Base-by-base conservation (phyloP, 441 rosid species). In the Sinapis alba region DNA sequence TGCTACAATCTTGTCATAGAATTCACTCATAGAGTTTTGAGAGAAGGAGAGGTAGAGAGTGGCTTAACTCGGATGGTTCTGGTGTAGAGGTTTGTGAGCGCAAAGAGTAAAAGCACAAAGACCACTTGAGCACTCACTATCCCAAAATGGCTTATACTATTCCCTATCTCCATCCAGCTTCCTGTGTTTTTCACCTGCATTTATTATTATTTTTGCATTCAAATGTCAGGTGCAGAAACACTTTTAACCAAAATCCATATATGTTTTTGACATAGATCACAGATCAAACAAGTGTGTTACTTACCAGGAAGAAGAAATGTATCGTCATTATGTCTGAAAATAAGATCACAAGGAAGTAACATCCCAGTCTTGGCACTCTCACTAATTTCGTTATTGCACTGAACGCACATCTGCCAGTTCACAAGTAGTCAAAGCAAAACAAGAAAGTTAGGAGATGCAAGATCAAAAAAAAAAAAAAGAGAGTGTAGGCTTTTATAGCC, bases 161-260 rank as follows among this genome's bases (percentile, higher is more conserved):
- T 92, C 34, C 99, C 98, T 2, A 95, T 95, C 57, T 95, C 99
- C 99, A 92, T 95, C 98, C 99, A 92, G 75, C 99, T 95, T 79
- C 97, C 98, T n/a, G 92, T 91, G 73, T 90, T 92, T 68, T 83
- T 81, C 45, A 95, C 98, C 99, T 95, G 89, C 28, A 7, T 43
- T 43, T 38, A 2, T 6, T 24, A 23, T 24, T 38, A n/a, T 23
- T 51, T 56, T 56, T 23, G 18, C 16, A 57, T 57, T 57, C 10
- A 59, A 27, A 27, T 27, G 38, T 59, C 21, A 27, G 19, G 34
- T 26, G 11, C 4, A 26, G 61, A 23, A 12, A 32, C 50, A 0
- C 7, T 54, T 20, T 11, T 54, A 21, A 21, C 15, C 45, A 24
- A 7, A 27, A 8, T 8, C 1, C 6, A 34, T 34, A 34, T 43